Percentiles rank a stretch among this genome's conserved stretches.
Conservation (phyloP, 2,329 filamentous ascomycete species). For the Ascochyta viciae-villosae region DNA sequence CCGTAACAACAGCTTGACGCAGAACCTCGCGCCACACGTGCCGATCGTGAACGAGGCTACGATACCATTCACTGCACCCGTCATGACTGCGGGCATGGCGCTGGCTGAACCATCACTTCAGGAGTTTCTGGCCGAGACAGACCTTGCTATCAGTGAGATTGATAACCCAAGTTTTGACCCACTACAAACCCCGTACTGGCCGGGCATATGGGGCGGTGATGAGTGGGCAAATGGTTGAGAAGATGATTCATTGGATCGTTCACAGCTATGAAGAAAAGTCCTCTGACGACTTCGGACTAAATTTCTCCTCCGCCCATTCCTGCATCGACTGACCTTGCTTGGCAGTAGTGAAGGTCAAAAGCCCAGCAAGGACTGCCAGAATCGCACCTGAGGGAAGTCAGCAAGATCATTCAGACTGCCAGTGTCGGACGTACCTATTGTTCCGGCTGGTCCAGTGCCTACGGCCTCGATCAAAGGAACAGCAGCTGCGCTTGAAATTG, state of each 20-base stretch:
- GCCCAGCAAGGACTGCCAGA: conserved; percentile 18
- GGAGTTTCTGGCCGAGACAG: conserved; percentile 25
- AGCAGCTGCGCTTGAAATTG: conserved; percentile 30
- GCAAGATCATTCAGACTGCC: not conserved
- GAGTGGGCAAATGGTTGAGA: conserved; percentile 5
- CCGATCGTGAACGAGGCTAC: not conserved
- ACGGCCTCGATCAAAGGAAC: conserved; percentile 40
- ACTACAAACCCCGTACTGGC: conserved; percentile 25
- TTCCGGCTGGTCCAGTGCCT: conserved; percentile 31
- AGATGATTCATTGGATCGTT: not conserved
- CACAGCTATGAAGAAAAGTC: not conserved
- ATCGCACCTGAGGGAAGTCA: conserved; percentile 10
- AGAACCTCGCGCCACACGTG: not conserved
- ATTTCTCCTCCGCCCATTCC: conserved; percentile 16
- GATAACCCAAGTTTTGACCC: conserved; percentile 22
- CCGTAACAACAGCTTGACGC: conserved; percentile 28
- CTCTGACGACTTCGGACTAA: not conserved
- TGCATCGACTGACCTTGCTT: conserved; percentile 23
- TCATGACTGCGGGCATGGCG: conserved; percentile 27
- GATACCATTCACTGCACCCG: conserved; percentile 1
- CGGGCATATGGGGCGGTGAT: conserved; percentile 20
- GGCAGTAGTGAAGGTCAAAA: conserved; percentile 19
- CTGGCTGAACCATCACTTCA: conserved; percentile 25
- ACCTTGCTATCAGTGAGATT: conserved; percentile 19
- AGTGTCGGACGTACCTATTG: conserved; percentile 17